phyloP scores from a whole-genome alignment of 169 alveolate genomes.

The Cryptosporidium sp. region DNA sequence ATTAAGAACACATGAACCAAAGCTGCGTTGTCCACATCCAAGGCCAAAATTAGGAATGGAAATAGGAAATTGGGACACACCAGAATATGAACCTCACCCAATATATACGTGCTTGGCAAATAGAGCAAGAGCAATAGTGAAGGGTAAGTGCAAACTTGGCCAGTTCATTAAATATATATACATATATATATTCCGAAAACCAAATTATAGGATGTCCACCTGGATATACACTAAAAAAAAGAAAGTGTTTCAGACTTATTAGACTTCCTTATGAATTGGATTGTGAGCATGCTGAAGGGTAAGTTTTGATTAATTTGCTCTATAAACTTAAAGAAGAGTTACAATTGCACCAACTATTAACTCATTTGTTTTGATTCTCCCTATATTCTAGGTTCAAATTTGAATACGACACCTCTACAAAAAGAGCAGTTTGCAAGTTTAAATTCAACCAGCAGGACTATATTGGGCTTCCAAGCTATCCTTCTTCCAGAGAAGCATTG shows the following conservation, averaged over 20 bases:
- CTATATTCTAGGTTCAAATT: constrained; percentile 31
- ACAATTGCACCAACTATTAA: background rate
- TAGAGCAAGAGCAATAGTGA: constrained; percentile 61
- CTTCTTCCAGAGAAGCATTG: constrained; percentile 68
- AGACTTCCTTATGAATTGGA: constrained; percentile 64
- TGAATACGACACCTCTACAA: constrained; percentile 53
- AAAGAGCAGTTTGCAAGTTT: constrained; percentile 48
- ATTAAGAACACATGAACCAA: constrained; percentile 62
- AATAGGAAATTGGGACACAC: constrained; percentile 74
- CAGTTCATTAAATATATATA: background rate
- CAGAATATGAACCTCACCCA: constrained; percentile 73
- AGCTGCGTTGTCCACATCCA: constrained; percentile 67
- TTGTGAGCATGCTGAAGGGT: constrained; percentile 74
- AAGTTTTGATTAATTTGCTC: background rate
- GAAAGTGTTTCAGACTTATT: constrained; percentile 60
- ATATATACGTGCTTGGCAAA: constrained; percentile 66
- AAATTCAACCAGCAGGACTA: constrained; percentile 45
- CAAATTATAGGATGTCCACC: constrained; percentile 43
- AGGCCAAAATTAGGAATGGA: constrained; percentile 49
- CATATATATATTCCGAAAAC: background rate
- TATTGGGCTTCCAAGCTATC: constrained; percentile 72
- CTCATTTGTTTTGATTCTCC: background rate
- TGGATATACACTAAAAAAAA: constrained; percentile 53
- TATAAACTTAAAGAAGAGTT: background rate
- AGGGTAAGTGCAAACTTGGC: constrained; percentile 13